Base-by-base conservation (phyloP, 148 eudicot species). In the Chenopodium berlandieri region DNA sequence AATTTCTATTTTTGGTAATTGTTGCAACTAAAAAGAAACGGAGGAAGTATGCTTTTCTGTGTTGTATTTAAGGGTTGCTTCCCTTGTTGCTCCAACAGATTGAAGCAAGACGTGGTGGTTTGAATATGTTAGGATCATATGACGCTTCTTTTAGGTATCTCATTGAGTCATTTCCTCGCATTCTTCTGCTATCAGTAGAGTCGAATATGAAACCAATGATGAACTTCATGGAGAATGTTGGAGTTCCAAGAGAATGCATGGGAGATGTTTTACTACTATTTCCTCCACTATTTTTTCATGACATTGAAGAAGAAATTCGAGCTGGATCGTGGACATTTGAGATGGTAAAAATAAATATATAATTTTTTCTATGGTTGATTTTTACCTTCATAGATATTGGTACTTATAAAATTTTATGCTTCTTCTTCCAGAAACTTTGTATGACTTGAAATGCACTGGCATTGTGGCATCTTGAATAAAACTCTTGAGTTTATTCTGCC, bases 51-150 rank as follows among this genome's bases (percentile, higher is more conserved):
- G 40, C 40, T 34, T 34, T 34, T 34, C 5, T 34, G 40, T 34
- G 40, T 34, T 34, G 40, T 34, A 9, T 32, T 63, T 60, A 50
- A 23, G 68, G 25, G 46, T 70, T 17, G 30, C 46, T 66, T 78
- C 8, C 58, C 71, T 46, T 37, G 64, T 12, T 79, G 80, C 16
- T 80, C 40, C 64, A 22, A 77, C 82, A 95, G 98, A 89, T 92
- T 63, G 94, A 91, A 85, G 98, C 98, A 77, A 86, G 93, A 84
- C 94, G 98, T 83, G 98, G 96, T 65, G 98, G 98, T 81, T 87
- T 95, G 85, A 84, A 87, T 78, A 85, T 84, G 87, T 83, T 95
- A 82, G 96, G 93, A 40, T 86, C 84, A 11, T 79, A 78, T 78
- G 90, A 89, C 82, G 78, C 91, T 73, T 86, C 97, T 76, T 88